Percentiles rank a stretch among this genome's conserved stretches.
These are phyloP conservation scores for Trichaptum fuscoviolaceum DNA, from an alignment of 768 basidiomycete species.

Conservation along the genomic window DNA sequence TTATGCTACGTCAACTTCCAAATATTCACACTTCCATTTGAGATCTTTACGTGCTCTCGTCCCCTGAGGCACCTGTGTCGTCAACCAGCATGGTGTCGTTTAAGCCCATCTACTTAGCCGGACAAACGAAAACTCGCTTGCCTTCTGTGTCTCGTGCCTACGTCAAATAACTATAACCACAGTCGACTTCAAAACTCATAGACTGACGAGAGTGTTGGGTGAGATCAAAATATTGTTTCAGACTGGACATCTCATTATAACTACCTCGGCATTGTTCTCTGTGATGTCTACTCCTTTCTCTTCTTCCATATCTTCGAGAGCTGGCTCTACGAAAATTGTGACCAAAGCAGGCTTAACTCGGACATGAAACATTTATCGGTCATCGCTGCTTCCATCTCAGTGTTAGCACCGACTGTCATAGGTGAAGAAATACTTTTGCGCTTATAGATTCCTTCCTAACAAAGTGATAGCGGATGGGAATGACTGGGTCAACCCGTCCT, in stretches of 20 bases:
- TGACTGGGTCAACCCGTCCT: slow-evolving; percentile 47
- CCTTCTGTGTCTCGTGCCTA: too few species aligned
- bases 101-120: too few species aligned
- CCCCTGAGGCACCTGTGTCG: too few species aligned
- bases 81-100: too few species aligned
- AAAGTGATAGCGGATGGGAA: slow-evolving; percentile 33
- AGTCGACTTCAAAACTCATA: not conserved
- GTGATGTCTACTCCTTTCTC: not conserved
- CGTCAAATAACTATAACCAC: not conserved
- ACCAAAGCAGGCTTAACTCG: not conserved
- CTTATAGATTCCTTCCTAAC: not conserved
- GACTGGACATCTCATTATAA: not conserved
- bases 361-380: not conserved
- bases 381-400: not conserved
- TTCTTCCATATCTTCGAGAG: not conserved
- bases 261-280: not conserved
- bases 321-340: not conserved
- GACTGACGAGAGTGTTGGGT: not conserved
- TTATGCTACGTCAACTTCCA: too few species aligned
- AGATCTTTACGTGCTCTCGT: too few species aligned
- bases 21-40: too few species aligned
- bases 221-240: not conserved
- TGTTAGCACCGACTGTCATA: not conserved
- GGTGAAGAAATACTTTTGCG: not conserved
- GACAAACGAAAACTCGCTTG: too few species aligned